A percentile compares a stretch with the other conserved stretches of the same genome.
Conservation (phyloP, 106 monocot genomes). For the Acanthochlamys bracteata region DNA sequence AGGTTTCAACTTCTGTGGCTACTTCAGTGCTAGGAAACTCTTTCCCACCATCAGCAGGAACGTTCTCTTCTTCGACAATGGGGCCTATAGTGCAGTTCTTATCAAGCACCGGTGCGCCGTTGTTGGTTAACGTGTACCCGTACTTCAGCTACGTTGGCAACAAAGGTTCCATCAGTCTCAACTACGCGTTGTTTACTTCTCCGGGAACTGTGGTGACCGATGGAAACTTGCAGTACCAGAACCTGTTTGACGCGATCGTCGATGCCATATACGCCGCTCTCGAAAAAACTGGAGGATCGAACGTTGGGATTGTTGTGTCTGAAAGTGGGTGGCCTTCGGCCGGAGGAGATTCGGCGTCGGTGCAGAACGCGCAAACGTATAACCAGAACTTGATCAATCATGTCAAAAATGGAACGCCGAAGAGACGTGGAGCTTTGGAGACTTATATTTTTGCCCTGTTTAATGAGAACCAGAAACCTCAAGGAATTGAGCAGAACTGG, state of each 20-base stretch:
- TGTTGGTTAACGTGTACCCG: conserved; percentile 48
- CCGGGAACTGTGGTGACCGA: conserved; percentile 20
- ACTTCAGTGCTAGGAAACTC: conserved; percentile 16
- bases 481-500: conserved; percentile 15
- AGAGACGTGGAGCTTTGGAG: conserved; percentile 26
- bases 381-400: conserved; percentile 30
- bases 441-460: conserved; percentile 34
- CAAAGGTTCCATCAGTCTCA: conserved; percentile 5
- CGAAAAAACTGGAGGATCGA: conserved; percentile 22
- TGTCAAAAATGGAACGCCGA: conserved; percentile 32
- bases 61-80: conserved; percentile 17
- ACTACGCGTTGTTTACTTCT: conserved; percentile 25
- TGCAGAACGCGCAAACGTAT: conserved; percentile 24
- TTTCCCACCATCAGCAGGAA: conserved; percentile 25
- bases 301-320: conserved; percentile 32
- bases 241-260: conserved; percentile 41
- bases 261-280: conserved; percentile 48
- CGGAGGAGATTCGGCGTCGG: conserved; percentile 21
- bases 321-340: conserved; percentile 64
- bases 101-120: conserved; percentile 9
- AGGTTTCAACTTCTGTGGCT: conserved; percentile 28
- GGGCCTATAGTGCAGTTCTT: conserved; percentile 18
- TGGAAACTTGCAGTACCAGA: conserved; percentile 12
- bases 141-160: conserved; percentile 35
- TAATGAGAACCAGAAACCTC: conserved; percentile 21